Percentiles rank a stretch among this genome's conserved stretches.
phyloP scores from a whole-genome alignment of 495 filamentous ascomycete genomes.

The Parachaetomium inaequale region DNA sequence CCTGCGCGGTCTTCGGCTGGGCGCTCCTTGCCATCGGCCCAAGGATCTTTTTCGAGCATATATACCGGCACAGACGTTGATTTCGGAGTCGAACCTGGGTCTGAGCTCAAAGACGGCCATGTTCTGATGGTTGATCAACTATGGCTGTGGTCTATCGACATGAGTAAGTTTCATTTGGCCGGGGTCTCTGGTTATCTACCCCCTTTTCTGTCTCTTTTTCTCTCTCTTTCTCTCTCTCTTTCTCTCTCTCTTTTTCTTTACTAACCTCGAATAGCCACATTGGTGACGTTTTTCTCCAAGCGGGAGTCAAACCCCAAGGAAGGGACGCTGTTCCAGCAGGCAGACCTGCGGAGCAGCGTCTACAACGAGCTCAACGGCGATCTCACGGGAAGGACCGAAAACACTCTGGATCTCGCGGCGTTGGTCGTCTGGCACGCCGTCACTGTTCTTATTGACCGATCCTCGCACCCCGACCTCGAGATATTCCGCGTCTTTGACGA shows the following conservation, averaged over 20 bases:
- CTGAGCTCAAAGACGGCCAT: slow-evolving; percentile 53
- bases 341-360: slow-evolving; percentile 60
- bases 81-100: slow-evolving; percentile 31
- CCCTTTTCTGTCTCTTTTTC: too few species aligned
- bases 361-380: slow-evolving; percentile 69
- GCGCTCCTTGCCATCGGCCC: slow-evolving; percentile 11
- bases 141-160: slow-evolving; percentile 64
- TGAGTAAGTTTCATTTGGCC: slow-evolving; percentile 47
- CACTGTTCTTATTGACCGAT: slow-evolving; percentile 57
- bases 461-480: slow-evolving; percentile 58
- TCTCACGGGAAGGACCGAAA: slow-evolving; percentile 60
- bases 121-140: slow-evolving; percentile 69
- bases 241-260: too few species aligned
- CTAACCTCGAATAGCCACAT: slow-evolving; percentile 32
- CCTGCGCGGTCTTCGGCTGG: neutral
- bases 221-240: too few species aligned
- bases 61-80: slow-evolving; percentile 18
- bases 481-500: slow-evolving; percentile 66
- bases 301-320: slow-evolving; percentile 47
- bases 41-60: neutral
- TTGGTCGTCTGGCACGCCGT: slow-evolving; percentile 60
- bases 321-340: slow-evolving; percentile 57
- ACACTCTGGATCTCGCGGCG: slow-evolving; percentile 59
- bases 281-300: slow-evolving; percentile 58
- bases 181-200: too few species aligned